These are phyloP conservation scores for Mycena sp. DNA, from an alignment of 1,284 basidiomycete species.

Conservation along the genomic window DNA sequence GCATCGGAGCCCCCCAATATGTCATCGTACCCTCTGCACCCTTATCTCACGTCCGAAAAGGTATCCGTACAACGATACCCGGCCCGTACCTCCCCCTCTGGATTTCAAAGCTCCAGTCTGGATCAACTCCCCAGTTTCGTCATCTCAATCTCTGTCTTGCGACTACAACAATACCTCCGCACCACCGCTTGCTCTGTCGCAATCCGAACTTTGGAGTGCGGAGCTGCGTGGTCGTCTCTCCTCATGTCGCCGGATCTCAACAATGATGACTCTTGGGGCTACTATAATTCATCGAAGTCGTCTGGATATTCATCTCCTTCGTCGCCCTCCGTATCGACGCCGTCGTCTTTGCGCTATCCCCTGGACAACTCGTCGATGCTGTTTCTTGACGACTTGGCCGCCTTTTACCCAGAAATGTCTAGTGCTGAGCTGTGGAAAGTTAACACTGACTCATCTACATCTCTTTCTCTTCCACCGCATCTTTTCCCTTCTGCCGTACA, in stretches of 20 bases:
- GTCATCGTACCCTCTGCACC: conserved; percentile 6
- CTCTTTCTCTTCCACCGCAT: no score
- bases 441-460: no score
- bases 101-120: conserved; percentile 15
- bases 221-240: no score
- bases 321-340: not conserved
- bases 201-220: no score
- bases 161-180: not conserved
- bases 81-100: not conserved
- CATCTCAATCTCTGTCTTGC: not conserved
- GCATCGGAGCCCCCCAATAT: not conserved
- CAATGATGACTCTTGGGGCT: no score
- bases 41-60: conserved; percentile 11
- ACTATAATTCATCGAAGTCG: not conserved
- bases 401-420: not conserved
- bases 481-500: not conserved
- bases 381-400: not conserved
- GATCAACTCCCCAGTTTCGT: not conserved
- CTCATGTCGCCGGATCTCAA: no score
- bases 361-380: not conserved
- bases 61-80: not conserved
- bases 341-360: not conserved
- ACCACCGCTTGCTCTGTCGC: no score
- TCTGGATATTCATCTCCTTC: not conserved
- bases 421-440: not conserved